These are phyloP conservation scores for Kazachstania martiniae DNA, from an alignment of 805 yeast genomes.

Conservation along the genomic window DNA sequence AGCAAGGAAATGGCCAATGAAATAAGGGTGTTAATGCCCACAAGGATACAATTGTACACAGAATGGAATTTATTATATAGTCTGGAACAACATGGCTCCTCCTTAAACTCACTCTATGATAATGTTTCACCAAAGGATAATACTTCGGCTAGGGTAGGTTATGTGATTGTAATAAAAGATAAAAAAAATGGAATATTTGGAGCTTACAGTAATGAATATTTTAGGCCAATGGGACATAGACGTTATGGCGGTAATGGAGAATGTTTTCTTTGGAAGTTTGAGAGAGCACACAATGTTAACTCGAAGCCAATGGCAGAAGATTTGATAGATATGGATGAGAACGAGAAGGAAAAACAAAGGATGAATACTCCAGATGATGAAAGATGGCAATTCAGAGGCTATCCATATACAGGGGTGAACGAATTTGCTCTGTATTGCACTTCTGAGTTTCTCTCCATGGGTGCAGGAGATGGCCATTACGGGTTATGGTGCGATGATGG, in stretches of 20 bases:
- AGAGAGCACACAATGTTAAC: slow-evolving; percentile 29
- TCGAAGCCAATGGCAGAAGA: slow-evolving; percentile 4
- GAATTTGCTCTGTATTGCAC: slow-evolving; percentile 80
- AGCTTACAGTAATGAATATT: slow-evolving; percentile 61
- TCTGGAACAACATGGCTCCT: slow-evolving; percentile 88
- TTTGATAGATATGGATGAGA: neutral
- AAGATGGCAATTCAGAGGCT: slow-evolving; percentile 56
- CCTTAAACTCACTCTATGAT: slow-evolving; percentile 66
- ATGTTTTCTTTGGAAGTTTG: slow-evolving; percentile 84
- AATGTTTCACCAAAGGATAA: slow-evolving; percentile 37
- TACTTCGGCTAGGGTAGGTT: slow-evolving; percentile 47
- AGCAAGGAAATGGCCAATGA: slow-evolving; percentile 60
- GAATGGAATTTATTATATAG: slow-evolving; percentile 74
- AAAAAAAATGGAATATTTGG: slow-evolving; percentile 58
- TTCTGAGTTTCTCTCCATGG: slow-evolving; percentile 65
- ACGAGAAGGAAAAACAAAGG: slow-evolving; percentile 8
- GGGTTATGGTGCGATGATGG: slow-evolving; percentile 82
- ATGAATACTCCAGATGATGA: slow-evolving; percentile 2
- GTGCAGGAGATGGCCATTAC: slow-evolving; percentile 87
- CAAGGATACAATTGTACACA: slow-evolving; percentile 65
- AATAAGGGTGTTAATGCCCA: slow-evolving; percentile 61
- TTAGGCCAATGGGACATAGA: slow-evolving; percentile 59
- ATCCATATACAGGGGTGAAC: slow-evolving; percentile 78
- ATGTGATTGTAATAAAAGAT: slow-evolving; percentile 64
- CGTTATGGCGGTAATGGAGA: slow-evolving; percentile 90